phyloP scores from a whole-genome alignment of 805 yeast genomes.

The Citeromyces matritensis region DNA sequence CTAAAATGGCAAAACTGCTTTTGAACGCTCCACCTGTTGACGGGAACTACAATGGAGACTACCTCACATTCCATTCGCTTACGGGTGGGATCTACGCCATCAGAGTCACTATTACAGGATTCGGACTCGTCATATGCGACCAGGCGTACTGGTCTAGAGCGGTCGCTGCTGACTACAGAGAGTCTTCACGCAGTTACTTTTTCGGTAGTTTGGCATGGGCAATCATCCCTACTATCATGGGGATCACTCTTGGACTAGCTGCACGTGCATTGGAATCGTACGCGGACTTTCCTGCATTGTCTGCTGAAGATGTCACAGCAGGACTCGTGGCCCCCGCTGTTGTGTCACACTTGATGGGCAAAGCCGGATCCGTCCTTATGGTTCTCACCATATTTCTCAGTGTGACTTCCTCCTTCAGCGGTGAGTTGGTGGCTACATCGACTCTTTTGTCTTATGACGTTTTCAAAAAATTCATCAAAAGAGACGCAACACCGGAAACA shows the following conservation, averaged over 20 bases:
- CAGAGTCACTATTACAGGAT: slow-evolving; percentile 18
- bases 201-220: slow-evolving; percentile 16
- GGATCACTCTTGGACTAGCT: slow-evolving; percentile 18
- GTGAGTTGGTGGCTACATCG: slow-evolving; percentile 23
- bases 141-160: slow-evolving; percentile 24
- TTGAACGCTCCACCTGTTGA: slow-evolving; percentile 8
- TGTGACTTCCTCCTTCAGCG: slow-evolving; percentile 24
- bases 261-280: slow-evolving; percentile 13
- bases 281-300: slow-evolving; percentile 16
- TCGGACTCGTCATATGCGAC: slow-evolving; percentile 22
- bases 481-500: slow-evolving; percentile 22
- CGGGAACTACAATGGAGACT: slow-evolving; percentile 19
- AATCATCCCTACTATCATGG: no score
- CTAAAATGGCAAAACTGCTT: slow-evolving; percentile 12
- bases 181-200: slow-evolving; percentile 21
- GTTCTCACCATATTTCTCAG: slow-evolving; percentile 20
- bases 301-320: slow-evolving; percentile 12
- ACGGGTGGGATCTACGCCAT: slow-evolving; percentile 19
- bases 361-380: slow-evolving; percentile 16
- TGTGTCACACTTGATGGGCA: slow-evolving; percentile 15
- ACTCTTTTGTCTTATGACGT: slow-evolving; percentile 29
- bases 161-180: slow-evolving; percentile 17
- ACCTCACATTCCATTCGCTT: slow-evolving; percentile 18
- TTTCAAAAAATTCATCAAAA: slow-evolving; percentile 25
- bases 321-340: slow-evolving; percentile 17